phyloP scores from a whole-genome alignment of 2,329 filamentous ascomycete species.

The Torrubiella hemipterigena region DNA sequence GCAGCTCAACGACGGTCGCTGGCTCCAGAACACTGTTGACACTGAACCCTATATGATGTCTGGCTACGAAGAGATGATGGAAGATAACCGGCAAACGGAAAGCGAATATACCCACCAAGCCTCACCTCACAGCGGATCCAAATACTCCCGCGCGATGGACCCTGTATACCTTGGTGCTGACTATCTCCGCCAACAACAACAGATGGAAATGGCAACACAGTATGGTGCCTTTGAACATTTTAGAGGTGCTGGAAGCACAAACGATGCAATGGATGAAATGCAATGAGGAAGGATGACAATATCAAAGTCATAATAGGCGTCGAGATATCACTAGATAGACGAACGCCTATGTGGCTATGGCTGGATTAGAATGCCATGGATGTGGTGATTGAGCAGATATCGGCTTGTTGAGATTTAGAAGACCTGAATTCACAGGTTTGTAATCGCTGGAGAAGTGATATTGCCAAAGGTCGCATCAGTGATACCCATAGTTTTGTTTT shows the following conservation, averaged over 20 bases:
- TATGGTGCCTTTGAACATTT: constrained; percentile 50
- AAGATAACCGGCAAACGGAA: constrained; percentile 45
- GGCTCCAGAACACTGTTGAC: constrained; percentile 32
- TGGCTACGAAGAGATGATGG: constrained; percentile 63
- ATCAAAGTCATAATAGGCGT: too few species aligned
- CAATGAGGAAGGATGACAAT: constrained; percentile 8
- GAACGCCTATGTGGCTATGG: too few species aligned
- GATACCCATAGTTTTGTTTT: too few species aligned
- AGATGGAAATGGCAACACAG: constrained; percentile 53
- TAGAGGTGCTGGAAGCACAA: constrained; percentile 14
- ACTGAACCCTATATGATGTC: constrained; percentile 76
- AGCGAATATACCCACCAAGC: constrained; percentile 29
- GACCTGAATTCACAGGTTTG: too few species aligned
- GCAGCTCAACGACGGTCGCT: constrained; percentile 41
- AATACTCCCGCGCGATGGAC: constrained; percentile 51
- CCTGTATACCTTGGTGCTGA: constrained; percentile 49
- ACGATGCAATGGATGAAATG: constrained; percentile 36
- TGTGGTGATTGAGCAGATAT: too few species aligned
- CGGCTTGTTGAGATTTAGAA: too few species aligned
- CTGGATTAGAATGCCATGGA: too few species aligned
- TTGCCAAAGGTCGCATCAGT: too few species aligned
- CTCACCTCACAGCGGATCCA: constrained; percentile 15
- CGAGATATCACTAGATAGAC: too few species aligned
- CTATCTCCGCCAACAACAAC: constrained; percentile 35
- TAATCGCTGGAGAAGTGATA: too few species aligned